Evolutionary conservation across 2,329 filamentous ascomycete species (phyloP).

Genomic region (Sporothrix luriei): DNA sequence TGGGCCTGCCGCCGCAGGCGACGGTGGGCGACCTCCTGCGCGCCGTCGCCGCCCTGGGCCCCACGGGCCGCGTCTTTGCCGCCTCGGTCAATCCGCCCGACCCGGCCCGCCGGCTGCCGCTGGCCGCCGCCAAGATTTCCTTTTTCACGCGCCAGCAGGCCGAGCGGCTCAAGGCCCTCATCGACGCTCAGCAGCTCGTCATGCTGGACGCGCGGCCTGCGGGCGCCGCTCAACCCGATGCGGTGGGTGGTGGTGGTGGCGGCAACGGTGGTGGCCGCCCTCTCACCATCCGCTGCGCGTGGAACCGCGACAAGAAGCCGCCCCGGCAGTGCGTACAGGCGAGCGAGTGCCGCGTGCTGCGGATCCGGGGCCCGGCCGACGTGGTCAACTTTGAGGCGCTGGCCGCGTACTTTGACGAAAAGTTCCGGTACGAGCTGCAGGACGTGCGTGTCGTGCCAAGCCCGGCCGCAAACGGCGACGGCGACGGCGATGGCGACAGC

Average conservation of each 20-base stretch:
- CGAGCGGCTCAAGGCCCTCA: slow-evolving; percentile 28
- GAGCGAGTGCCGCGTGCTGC: slow-evolving; percentile 34
- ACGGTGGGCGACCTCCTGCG: slow-evolving; percentile 32
- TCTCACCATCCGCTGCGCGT: slow-evolving; percentile 24
- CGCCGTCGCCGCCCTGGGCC: slow-evolving; percentile 31
- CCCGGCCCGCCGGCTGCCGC: slow-evolving; percentile 31
- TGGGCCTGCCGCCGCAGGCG: slow-evolving; percentile 31
- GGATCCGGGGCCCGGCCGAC: slow-evolving; percentile 32
- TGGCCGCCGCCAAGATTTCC: slow-evolving; percentile 34
- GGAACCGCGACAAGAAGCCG: slow-evolving; percentile 36
- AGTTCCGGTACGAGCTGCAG: slow-evolving; percentile 35
- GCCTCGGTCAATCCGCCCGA: slow-evolving; percentile 34
- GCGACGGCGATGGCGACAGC: too few relatives aligned
- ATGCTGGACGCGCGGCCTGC: slow-evolving; percentile 1
- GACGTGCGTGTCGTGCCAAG: slow-evolving; percentile 14
- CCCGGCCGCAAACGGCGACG: neutral
- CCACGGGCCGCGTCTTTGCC: slow-evolving; percentile 34
- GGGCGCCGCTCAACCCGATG: neutral
- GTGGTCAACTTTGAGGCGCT: slow-evolving; percentile 32
- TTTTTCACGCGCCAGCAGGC: slow-evolving; percentile 33
- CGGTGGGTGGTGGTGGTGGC: neutral
- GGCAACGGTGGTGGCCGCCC: neutral
- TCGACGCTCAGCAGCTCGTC: slow-evolving; percentile 28
- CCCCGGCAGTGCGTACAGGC: slow-evolving; percentile 34
- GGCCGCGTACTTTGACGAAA: slow-evolving; percentile 32